phyloP scores from a whole-genome alignment of 2,329 filamentous ascomycete species.

The Sarocladium oryzae region DNA sequence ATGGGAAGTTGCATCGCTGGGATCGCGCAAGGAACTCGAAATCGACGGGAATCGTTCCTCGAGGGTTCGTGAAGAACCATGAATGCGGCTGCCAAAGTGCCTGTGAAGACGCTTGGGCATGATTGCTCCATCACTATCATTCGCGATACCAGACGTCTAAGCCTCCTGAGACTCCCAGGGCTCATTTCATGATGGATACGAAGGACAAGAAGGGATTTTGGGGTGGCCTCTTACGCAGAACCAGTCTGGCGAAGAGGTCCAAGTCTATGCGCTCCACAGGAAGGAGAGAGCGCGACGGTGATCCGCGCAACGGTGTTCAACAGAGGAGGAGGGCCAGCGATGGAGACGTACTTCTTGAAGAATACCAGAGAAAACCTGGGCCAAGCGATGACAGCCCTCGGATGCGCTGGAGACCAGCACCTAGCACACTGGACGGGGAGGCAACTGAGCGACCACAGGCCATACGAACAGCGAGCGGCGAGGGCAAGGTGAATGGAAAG shows the following conservation, averaged over 20 bases:
- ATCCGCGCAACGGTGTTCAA: not conserved
- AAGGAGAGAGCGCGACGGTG: not conserved
- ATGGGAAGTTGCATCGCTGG: not conserved
- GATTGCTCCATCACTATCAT: not conserved
- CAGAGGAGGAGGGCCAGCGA: slow-evolving; percentile 5
- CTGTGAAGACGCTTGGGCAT: not conserved
- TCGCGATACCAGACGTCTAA: not conserved
- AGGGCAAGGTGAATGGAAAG: slow-evolving; percentile 8
- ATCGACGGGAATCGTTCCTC: not conserved
- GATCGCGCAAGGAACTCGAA: not conserved
- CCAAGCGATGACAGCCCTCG: not conserved
- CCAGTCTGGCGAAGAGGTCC: slow-evolving; percentile 25
- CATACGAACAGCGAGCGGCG: slow-evolving; percentile 9
- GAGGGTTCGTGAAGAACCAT: not conserved
- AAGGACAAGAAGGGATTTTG: slow-evolving; percentile 31
- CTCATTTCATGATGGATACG: slow-evolving; percentile 6
- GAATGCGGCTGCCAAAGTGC: not conserved
- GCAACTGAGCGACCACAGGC: slow-evolving; percentile 1
- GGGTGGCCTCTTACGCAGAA: slow-evolving; percentile 42
- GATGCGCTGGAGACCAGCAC: slow-evolving; percentile 2
- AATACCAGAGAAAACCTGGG: not conserved
- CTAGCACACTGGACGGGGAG: slow-evolving; percentile 5
- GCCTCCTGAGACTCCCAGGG: not conserved
- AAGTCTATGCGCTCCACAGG: not conserved
- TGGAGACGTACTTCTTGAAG: not conserved